Base-by-base conservation (phyloP, 306 rosid genomes). In the Prinsepia uniflora region DNA sequence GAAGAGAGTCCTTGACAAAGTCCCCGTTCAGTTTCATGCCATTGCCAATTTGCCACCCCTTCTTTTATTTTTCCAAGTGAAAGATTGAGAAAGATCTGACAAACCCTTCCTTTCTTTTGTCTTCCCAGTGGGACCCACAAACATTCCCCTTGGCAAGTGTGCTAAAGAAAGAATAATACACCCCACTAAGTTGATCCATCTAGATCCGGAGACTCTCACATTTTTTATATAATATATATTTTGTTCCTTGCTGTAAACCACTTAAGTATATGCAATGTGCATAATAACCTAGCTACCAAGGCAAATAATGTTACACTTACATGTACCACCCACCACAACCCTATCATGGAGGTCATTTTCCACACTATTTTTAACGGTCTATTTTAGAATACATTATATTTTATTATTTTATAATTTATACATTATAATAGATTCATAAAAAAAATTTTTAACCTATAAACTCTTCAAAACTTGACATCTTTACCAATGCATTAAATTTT, bases 121-220 rank as follows among this genome's bases (percentile, higher is more conserved):
- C 58, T 61, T 75, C 4, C 36, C 36, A 24, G 24, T 57, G 76
- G 88, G 80, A 12, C 82, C 85, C 83, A 53, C 79, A 67, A 81
- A 87, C 92, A 87, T 87, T 87, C 92, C 75, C 80, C 84, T 87
- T 7, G 92, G 77, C 76, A 71, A 80, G 84, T 82, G 92, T 84
- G 92, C 81, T 39, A 30, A 74, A 80, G 77, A 41, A 74, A 73
- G 79, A 82, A 82, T 77, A 82, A 84, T 84, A 81, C 86, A 74
- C 75, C 78, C 83, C 90, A 81, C 84, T 81, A 60, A 47, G 54
- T 44, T 74, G 59, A 81, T 86, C 71, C 66, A 78, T 83, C 80
- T 67, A 71, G 75, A 72, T 73, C 81, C 76, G 43, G 34, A 58
- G 36, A 30, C 36, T 30, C 75, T 72, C 50, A 55, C 43, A 72